These are phyloP conservation scores for Neofusicoccum kwambonambiense DNA, from an alignment of 2,329 filamentous ascomycete species.

Conservation along the genomic window DNA sequence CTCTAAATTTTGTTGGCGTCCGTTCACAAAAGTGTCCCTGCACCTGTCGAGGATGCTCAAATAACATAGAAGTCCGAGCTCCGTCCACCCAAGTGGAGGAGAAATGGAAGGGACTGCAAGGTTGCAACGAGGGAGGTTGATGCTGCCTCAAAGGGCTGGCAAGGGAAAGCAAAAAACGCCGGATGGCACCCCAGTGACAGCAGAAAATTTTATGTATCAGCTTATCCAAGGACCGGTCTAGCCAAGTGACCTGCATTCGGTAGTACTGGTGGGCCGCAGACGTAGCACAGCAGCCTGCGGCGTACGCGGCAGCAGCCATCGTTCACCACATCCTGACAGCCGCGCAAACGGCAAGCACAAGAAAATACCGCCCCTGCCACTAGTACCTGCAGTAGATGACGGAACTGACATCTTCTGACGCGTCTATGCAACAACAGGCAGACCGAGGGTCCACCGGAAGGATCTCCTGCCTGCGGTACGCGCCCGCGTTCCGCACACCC, in stretches of 20 bases:
- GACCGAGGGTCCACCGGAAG: not conserved
- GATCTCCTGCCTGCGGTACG: not conserved
- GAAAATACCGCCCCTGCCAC: constrained; percentile 50
- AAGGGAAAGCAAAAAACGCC: no score
- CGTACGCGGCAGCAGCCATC: not conserved
- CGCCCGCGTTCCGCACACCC: not conserved
- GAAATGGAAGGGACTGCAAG: no score
- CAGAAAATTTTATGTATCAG: not conserved
- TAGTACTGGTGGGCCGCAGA: not conserved
- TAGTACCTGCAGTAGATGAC: constrained; percentile 48
- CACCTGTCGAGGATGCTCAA: no score
- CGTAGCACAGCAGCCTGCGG: not conserved
- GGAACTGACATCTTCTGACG: constrained; percentile 23
- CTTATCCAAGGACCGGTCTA: constrained; percentile 4
- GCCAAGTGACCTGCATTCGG: not conserved
- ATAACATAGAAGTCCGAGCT: no score
- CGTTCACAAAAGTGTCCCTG: no score
- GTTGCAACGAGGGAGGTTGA: no score
- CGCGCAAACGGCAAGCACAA: not conserved
- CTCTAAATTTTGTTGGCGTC: no score
- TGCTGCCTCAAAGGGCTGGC: no score
- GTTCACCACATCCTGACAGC: not conserved
- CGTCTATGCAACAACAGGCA: not conserved
- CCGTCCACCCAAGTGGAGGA: no score
- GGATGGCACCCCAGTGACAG: constrained; percentile 26